Percentiles rank a stretch among this genome's conserved stretches.
Evolutionary conservation across 2,329 filamentous ascomycete species (phyloP).

Genomic region (Zarea fungicola): DNA sequence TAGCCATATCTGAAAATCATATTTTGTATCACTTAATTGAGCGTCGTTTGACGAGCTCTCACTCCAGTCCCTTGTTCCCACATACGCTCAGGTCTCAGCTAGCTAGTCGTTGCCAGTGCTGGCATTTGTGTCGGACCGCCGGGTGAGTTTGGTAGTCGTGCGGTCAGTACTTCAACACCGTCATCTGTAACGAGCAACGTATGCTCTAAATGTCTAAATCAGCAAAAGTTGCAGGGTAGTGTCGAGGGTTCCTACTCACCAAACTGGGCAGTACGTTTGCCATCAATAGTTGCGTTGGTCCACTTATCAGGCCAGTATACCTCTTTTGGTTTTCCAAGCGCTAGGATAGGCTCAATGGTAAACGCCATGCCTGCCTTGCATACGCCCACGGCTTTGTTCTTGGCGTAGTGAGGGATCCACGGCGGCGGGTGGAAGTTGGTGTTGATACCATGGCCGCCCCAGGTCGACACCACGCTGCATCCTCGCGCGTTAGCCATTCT

Average conservation of each 20-base stretch:
- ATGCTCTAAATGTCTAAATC: constrained; percentile 52
- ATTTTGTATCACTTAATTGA: too few relatives aligned
- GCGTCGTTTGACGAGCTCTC: too few relatives aligned
- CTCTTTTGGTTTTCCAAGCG: constrained; percentile 81
- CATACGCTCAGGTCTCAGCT: background rate
- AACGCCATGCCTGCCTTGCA: constrained; percentile 98
- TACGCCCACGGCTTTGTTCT: constrained; percentile 93
- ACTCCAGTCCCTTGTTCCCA: too few relatives aligned
- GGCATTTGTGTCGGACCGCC: constrained; percentile 66
- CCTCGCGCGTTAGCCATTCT: constrained; percentile 80
- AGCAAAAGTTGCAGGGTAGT: background rate
- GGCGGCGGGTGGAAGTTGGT: constrained; percentile 88
- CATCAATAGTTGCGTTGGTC: constrained; percentile 92
- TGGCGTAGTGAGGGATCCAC: constrained; percentile 94
- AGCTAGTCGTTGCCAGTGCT: constrained; percentile 5
- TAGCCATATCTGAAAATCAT: constrained; percentile 14
- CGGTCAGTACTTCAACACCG: constrained; percentile 76
- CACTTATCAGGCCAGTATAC: constrained; percentile 98
- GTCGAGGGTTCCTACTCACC: constrained; percentile 48
- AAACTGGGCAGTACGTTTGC: constrained; percentile 87
- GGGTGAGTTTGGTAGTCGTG: constrained; percentile 64
- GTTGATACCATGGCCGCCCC: constrained; percentile 95
- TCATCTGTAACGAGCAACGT: constrained; percentile 78
- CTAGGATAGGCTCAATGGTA: constrained; percentile 98
- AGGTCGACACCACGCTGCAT: constrained; percentile 90